A percentile compares a stretch with the other conserved stretches of the same genome.
Conservation (phyloP, 805 yeast genomes). For the Wickerhamiella shivajii region DNA sequence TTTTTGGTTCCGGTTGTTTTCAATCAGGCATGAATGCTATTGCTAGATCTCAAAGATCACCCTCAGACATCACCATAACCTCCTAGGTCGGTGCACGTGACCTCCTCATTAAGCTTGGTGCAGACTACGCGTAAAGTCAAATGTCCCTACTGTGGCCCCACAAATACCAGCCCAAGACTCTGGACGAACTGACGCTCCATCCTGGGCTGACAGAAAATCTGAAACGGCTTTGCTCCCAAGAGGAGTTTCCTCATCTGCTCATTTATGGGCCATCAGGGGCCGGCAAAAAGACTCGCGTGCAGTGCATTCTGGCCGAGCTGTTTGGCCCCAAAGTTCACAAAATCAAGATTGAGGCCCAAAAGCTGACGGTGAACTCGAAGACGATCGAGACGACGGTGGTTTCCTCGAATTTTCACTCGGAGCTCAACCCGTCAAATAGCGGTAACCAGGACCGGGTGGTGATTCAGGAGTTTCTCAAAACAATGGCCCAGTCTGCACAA, state of each 20-base stretch:
- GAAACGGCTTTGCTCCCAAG: slow-evolving; percentile 46
- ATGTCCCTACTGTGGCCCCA: slow-evolving; percentile 79
- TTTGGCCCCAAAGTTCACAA: slow-evolving; percentile 75
- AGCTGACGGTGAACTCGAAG: slow-evolving; percentile 55
- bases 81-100: no score
- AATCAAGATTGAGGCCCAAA: slow-evolving; percentile 78
- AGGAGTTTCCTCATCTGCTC: slow-evolving; percentile 85
- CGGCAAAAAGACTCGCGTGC: slow-evolving; percentile 88
- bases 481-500: slow-evolving; percentile 88
- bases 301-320: slow-evolving; percentile 61
- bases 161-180: slow-evolving; percentile 65
- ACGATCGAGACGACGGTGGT: slow-evolving; percentile 85
- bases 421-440: slow-evolving; percentile 93
- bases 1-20: no score
- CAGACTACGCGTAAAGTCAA: no score
- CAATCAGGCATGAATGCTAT: no score
- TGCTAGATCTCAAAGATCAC: no score
- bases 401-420: slow-evolving; percentile 82
- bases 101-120: no score
- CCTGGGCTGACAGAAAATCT: slow-evolving; percentile 47
- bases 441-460: slow-evolving; percentile 92
- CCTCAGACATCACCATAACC: no score
- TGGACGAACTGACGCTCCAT: slow-evolving; percentile 56
- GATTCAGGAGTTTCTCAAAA: slow-evolving; percentile 85
- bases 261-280: slow-evolving; percentile 95